phyloP scores from a whole-genome alignment of 2,329 filamentous ascomycete genomes.

The Pseudogymnoascus sp. region DNA sequence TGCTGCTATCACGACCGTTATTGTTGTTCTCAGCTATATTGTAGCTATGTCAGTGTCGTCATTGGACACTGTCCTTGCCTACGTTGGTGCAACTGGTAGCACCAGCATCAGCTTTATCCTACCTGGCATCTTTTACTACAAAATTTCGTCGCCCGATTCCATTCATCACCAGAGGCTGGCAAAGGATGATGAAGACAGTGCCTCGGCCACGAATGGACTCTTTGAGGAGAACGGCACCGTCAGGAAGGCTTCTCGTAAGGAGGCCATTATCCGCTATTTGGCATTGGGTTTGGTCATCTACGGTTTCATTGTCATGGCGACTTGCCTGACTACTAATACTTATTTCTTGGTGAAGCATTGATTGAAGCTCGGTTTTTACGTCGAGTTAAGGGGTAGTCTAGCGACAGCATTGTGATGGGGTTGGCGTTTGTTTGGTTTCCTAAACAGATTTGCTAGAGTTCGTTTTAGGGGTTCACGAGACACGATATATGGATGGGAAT shows the following conservation, averaged over 20 bases:
- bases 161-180: conserved; percentile 76
- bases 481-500: conserved; percentile 1
- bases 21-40: conserved; percentile 77
- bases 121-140: conserved; percentile 95
- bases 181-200: conserved; percentile 83
- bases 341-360: conserved; percentile 52
- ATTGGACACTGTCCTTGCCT: conserved; percentile 84
- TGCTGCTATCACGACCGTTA: conserved; percentile 76
- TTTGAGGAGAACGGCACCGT: conserved; percentile 27
- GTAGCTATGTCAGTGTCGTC: conserved; percentile 87
- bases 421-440: conserved; percentile 11
- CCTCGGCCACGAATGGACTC: conserved; percentile 41
- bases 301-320: conserved; percentile 78
- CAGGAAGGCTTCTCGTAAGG: conserved; percentile 43
- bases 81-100: conserved; percentile 88
- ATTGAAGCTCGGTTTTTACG: background rate
- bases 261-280: conserved; percentile 59
- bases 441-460: conserved; percentile 4
- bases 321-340: conserved; percentile 78
- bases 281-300: conserved; percentile 75
- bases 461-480: background rate
- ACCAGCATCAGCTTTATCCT: conserved; percentile 97
- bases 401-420: conserved; percentile 19
- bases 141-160: conserved; percentile 86
- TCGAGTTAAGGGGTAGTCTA: background rate